phyloP scores from a whole-genome alignment of 441 rosid genomes.

The Raphanus hybrid region DNA sequence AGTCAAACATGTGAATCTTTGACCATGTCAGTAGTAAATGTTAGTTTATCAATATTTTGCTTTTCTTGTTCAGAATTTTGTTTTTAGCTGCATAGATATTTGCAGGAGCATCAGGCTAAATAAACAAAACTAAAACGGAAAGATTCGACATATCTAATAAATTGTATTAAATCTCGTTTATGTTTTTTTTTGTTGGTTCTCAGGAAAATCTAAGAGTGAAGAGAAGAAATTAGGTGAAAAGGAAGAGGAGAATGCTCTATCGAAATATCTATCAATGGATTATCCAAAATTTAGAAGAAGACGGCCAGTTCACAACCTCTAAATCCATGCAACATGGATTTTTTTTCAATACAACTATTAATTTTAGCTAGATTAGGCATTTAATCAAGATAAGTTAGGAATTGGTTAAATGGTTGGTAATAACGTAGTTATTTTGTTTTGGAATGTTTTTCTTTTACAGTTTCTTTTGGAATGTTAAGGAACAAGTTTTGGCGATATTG shows the following conservation, averaged over 20 bases:
- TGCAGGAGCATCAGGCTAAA: not conserved
- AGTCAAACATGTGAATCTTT: constrained; percentile 34
- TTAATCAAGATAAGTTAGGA: constrained; percentile 20
- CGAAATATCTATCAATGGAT: constrained; percentile 44
- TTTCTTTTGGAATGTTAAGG: constrained; percentile 6
- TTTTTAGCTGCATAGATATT: constrained; percentile 1
- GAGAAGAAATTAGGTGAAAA: constrained; percentile 29
- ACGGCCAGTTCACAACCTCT: constrained; percentile 44
- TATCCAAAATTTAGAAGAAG: constrained; percentile 45
- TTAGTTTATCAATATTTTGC: constrained; percentile 1
- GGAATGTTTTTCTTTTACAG: not conserved
- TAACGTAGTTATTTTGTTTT: constrained; percentile 16
- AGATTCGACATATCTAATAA: not conserved
- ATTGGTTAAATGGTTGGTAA: constrained; percentile 28
- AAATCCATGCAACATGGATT: constrained; percentile 29
- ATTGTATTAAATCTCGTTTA: not conserved
- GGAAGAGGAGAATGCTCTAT: constrained; percentile 33
- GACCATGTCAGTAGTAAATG: constrained; percentile 35
- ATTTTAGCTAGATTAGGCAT: constrained; percentile 14
- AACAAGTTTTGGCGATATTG: constrained; percentile 36
- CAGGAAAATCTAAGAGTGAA: constrained; percentile 27
- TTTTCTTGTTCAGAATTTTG: constrained; percentile 26
- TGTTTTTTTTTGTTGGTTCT: not conserved
- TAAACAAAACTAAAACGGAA: not conserved
- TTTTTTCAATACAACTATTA: not conserved